Evolutionary conservation across 371 early-diverging fungal species (phyloP), one percentile per base, ranked within the genome.

Genomic region (Gilbertella persicaria): DNA sequence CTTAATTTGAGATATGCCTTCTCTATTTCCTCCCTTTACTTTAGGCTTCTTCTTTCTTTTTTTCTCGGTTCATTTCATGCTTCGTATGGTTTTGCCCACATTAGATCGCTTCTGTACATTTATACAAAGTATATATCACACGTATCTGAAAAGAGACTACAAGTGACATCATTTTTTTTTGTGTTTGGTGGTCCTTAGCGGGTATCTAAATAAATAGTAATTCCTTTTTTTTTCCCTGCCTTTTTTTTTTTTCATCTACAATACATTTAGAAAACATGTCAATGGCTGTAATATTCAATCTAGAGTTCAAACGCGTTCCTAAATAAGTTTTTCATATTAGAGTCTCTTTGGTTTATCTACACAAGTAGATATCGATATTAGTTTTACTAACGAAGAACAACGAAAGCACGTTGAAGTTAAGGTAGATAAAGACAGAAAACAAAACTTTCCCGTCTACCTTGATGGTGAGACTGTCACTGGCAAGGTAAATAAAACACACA

Each of bases 381-480:
- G 71, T 9, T 86, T 95, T 56, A 63, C 83, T 39, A 91, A 85
- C 52, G 94, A 95, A 68, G 88, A 65, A 20, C 35, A 59, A 40
- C 79, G 95, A 53, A 91, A 93, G 66, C 75, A 80, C 62, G 85
- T 95, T 17, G 95, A 96, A 46, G 91, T 89, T 49, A 91, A 67
- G 26, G 46, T 60, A 16, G 68, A 93, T 54, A 95, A 93, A 71
- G 93, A 96, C 64, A 83, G 79, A 48, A 82, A 86, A 45, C 90
- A 91, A 53, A 86, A 79, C 50, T 89, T 87, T 51, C 98, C 99
- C n/a, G 80, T 98, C 8, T 98, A 93, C 67, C 91, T 95, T 69
- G 99, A 98, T 69, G 97, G 96, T 9, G 99, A 98, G 65, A 78
- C 90, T 5, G 93, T 98, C 20, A 57, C 79, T 17, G 99, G 99